A percentile compares a stretch with the other conserved stretches of the same genome.
Evolutionary conservation across 2,329 filamentous ascomycete genomes (phyloP).

Genomic region (Phaeosphaeriaceae sp.): DNA sequence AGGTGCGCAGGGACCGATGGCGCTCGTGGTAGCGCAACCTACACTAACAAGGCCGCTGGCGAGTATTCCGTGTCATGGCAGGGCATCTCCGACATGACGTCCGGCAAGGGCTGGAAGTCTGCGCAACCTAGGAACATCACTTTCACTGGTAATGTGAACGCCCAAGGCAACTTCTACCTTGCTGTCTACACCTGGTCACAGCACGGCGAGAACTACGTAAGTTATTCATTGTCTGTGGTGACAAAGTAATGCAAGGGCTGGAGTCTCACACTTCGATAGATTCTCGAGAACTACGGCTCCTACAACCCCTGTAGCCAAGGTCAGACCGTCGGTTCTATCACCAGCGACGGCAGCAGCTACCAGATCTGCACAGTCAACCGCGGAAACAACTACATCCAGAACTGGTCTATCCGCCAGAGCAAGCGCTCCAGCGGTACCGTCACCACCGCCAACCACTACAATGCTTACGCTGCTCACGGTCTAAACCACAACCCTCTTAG

Average conservation of each 20-base stretch:
- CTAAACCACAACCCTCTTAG: neutral
- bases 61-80: neutral
- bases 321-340: neutral
- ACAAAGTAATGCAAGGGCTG: too few species aligned
- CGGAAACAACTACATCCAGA: constrained; percentile 1
- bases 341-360: neutral
- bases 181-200: neutral
- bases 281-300: neutral
- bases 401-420: neutral
- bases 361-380: neutral
- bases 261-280: neutral
- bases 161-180: neutral
- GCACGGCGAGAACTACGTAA: neutral
- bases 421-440: neutral
- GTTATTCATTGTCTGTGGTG: neutral
- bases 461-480: neutral
- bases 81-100: neutral
- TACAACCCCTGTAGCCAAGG: neutral
- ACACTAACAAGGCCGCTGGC: neutral
- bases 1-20: neutral
- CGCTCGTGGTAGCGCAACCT: neutral
- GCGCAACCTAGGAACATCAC: neutral
- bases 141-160: neutral
- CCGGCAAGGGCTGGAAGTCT: neutral
- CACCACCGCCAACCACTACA: neutral